Evolutionary conservation across 495 filamentous ascomycete genomes (phyloP), one percentile per base, ranked within the genome.

Genomic region (Penicillium chermesinum): DNA sequence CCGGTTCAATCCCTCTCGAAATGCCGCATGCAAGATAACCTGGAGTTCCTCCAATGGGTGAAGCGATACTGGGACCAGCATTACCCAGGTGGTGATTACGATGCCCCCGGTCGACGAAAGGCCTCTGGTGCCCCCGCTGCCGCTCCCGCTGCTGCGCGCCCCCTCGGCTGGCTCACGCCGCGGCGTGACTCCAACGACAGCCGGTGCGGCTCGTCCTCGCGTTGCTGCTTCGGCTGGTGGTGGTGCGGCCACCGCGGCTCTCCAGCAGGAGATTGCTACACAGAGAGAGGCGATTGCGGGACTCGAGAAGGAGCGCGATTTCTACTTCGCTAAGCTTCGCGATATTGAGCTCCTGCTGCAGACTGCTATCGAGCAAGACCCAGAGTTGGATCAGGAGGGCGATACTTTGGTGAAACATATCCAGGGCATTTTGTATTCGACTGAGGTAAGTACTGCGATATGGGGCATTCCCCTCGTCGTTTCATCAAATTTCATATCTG

Each of bases 11-110:
- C 79, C 54, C 84, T 98, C 46, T 78, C 89, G 53, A 97, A 96
- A 70, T 98, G 93, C 78, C 95, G 94, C 73, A 97, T 98, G 88
- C 93, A 98, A 72, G 93, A 98, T 66, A 98, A 98, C 74, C 89
- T 98, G 51, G 94, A 96, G 62, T 98, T 97, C 69, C 81, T 98
- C 27, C 93, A 98, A 73, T 98, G 88, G 88, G 83, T 80, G 44
- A 97, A 97, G 80, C 73, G 77, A 53, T 95, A 89, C 73, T 98
- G 93, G 93, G 94, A 98, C 63, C 91, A 96, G 62, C 89, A 96
- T 77, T 98, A 85, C 63, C 90, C 93, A 7, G 93, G 91, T 38
- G 88, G 88, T 43, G 93, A 97, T 53, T 98, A 98, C 70, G 93
- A 98, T 68, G 88, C 93, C 8, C 74, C 95, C 17, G 71, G 71